Base-by-base conservation (phyloP, 2,329 filamentous ascomycete species). In the Elsinoe perseae region DNA sequence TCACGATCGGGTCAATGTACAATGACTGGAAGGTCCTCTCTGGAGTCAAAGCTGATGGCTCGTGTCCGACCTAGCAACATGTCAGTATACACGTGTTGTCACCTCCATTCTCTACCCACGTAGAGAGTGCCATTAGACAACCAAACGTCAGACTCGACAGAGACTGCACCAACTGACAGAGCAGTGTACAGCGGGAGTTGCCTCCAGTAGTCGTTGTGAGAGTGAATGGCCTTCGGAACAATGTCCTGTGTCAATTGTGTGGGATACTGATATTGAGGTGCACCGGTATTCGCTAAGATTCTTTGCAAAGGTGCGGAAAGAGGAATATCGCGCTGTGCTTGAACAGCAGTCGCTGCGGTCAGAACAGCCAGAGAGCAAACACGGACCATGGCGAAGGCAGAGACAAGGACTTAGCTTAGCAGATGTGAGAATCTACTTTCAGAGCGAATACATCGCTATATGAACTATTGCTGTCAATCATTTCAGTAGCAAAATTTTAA, bases 101-200 rank as follows among this genome's bases (percentile, higher is more conserved):
- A 2, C 25, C n/a, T n/a, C n/a, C n/a, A n/a, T n/a, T n/a, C n/a
- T n/a, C n/a, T n/a, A n/a, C n/a, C n/a, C 63, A 80, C 77, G 66
- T 78, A 76, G 14, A 84, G 71, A 7, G 75, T 79, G 32, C 68
- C 75, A 56, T 82, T 77, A 54, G 77, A 74, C 34, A 83, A 68
- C 78, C 80, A 83, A 23, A 83, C 79, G 66, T 84, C 81, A 2
- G 79, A 80, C 69, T 84, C 81, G 2, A 79, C 77, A 2, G 75
- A 77, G 3, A 78, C 73, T 40, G 80, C 80, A 4, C 83, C 82
- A 46, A 78, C 74, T 4, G 77, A 76, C 28, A 86, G 67, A 10
- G 78, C 82, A 23, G 70, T 70, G 61, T 76, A 78, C 61, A 76
- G 76, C 0, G 75, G 74, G 0, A 75, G 64, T 40, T 67, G 64